These are phyloP conservation scores for Ensete ventricosum DNA, from an alignment of 176 grass and related monocot genomes.

Conservation along the genomic window DNA sequence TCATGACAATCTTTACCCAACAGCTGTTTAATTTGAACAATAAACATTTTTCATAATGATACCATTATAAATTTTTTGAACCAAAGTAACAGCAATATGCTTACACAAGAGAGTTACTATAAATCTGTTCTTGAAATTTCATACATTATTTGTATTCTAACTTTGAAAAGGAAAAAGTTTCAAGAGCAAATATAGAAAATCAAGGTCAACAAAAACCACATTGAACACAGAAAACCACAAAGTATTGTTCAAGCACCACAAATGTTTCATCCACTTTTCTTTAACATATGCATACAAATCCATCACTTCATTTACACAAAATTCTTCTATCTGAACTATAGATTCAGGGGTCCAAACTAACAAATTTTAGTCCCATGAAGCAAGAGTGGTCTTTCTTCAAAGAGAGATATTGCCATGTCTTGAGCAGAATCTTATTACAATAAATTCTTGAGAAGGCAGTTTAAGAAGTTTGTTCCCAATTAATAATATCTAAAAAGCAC, in stretches of 20 bases:
- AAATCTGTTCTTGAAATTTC: neutral
- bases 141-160: too few species aligned
- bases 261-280: neutral
- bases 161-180: neutral
- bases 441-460: too few species aligned
- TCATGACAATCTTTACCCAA: constrained; percentile 85
- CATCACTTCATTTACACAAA: neutral
- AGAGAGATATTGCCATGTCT: too few species aligned
- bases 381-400: too few species aligned
- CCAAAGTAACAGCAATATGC: neutral
- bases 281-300: neutral
- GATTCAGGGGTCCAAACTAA: too few species aligned
- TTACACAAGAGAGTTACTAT: neutral
- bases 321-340: too few species aligned
- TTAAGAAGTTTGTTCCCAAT: too few species aligned
- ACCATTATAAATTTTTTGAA: neutral
- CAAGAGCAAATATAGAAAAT: neutral
- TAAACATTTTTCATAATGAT: constrained; percentile 6
- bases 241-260: neutral
- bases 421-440: too few species aligned
- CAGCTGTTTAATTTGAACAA: constrained; percentile 33
- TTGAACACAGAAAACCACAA: neutral
- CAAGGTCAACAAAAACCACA: neutral
- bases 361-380: too few species aligned
- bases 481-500: too few species aligned